Conservation (phyloP, 164 flowering plant species). For the Macadamia tetraphylla region DNA sequence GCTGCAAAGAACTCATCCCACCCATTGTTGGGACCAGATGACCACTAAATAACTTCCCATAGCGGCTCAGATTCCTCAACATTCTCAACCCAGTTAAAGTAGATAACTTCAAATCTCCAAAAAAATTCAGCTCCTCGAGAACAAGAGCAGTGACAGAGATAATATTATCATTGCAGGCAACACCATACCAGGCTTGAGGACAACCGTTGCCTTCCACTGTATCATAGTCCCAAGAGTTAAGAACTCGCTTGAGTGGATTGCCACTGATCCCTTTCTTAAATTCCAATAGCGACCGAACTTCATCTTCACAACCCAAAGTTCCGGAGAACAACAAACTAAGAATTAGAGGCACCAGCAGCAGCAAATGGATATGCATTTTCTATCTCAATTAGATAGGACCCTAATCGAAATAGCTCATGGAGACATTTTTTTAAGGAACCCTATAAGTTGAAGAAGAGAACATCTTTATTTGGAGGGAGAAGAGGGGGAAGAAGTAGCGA, state of each 20-base stretch:
- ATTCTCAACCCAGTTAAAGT: slow-evolving; percentile 48
- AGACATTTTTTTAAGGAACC: slow-evolving; percentile 15
- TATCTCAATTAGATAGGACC: slow-evolving; percentile 6
- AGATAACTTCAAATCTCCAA: slow-evolving; percentile 70
- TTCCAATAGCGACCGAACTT: slow-evolving; percentile 61
- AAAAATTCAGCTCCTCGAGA: slow-evolving; percentile 47
- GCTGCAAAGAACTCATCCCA: slow-evolving; percentile 41
- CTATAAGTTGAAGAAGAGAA: slow-evolving; percentile 10
- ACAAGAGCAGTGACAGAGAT: slow-evolving; percentile 37
- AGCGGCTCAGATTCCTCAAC: slow-evolving; percentile 55
- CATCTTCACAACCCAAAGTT: slow-evolving; percentile 20
- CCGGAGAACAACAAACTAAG: neutral
- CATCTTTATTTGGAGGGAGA: neutral
- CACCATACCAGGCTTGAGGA: slow-evolving; percentile 58
- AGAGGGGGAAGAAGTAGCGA: too few relatives aligned
- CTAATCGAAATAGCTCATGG: slow-evolving; percentile 12
- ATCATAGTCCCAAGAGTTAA: slow-evolving; percentile 37
- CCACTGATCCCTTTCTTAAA: slow-evolving; percentile 74
- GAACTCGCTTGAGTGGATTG: slow-evolving; percentile 47
- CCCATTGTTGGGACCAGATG: slow-evolving; percentile 71
- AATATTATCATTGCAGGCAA: slow-evolving; percentile 37
- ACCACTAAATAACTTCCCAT: slow-evolving; percentile 69
- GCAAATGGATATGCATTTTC: slow-evolving; percentile 16
- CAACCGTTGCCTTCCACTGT: slow-evolving; percentile 27
- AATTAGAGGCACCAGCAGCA: neutral